Base-by-base conservation (phyloP, 768 basidiomycete genomes). In the Mycena galopus region DNA sequence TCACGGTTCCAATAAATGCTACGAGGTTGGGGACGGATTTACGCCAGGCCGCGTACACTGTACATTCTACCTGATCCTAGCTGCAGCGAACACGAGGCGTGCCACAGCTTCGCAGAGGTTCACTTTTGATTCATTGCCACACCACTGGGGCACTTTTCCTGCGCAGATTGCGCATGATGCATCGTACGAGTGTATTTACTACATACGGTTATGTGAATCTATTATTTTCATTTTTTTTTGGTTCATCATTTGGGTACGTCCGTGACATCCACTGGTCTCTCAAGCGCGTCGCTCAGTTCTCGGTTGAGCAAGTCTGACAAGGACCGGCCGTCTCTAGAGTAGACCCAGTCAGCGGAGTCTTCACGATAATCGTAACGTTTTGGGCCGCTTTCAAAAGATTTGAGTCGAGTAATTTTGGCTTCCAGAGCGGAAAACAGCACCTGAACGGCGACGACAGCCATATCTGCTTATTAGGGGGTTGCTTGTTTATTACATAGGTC, bases 401-500 rank as follows among this genome's bases (percentile, higher is more conserved):
- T 60, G 30, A 33, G 33, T 50, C 35, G 44, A 63, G 75, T 8
- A 32, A 51, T 23, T 69, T 59, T 16, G 35, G 29, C 62, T 3
- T 21, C 50, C 30, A 44, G 56, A 62, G 69, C 55, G 21, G 50
- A 37, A 63, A 42, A 39, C 79, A 85, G 44, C 74, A 96, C 96
- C 94, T 95, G 75, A 90, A 80, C 0, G 96, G 96, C 11, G 94
- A 96, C 5, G 95, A 96, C 23, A 98, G 86, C 96, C 96, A 98
- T 76, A 98, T 97, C 79, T 98, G 96, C 83, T 96, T 96, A 80
- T 98, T 98, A 8, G 96, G 96, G 14, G 96, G 96, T 79, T 98
- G 96, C 85, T 97, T 98, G 83, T 98, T 98, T 82, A 98, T 92
- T 32, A 97, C 96, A 83, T 97, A 98, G 14, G 94, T 97, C 17